A percentile compares a stretch with the other conserved stretches of the same genome.
phyloP scores from a whole-genome alignment of 495 filamentous ascomycete species.

The Aspergillus kassunensis region DNA sequence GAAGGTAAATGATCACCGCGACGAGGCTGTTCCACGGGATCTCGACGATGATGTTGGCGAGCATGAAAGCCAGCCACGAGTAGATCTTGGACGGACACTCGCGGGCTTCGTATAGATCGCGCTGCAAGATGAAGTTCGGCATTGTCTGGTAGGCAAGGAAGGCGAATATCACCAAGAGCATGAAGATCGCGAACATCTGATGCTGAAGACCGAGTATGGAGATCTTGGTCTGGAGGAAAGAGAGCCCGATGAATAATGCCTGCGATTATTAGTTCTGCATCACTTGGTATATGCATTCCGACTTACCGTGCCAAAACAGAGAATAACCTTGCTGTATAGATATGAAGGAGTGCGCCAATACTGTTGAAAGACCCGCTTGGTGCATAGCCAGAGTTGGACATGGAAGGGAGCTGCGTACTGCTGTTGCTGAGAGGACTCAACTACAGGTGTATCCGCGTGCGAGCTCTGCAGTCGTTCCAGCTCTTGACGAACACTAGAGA shows the following conservation, averaged over 20 bases:
- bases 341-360: conserved; percentile 52
- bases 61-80: conserved; percentile 68
- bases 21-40: conserved; percentile 57
- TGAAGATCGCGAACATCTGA: conserved; percentile 79
- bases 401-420: conserved; percentile 38
- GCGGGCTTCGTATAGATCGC: conserved; percentile 70
- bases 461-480: conserved; percentile 32
- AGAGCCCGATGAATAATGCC: conserved; percentile 77
- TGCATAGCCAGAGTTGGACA: conserved; percentile 31
- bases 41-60: conserved; percentile 32
- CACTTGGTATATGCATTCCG: conserved; percentile 60
- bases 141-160: conserved; percentile 65
- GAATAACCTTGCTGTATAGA: conserved; percentile 46
- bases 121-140: conserved; percentile 35
- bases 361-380: conserved; percentile 40
- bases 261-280: conserved; percentile 60
- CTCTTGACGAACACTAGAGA: conserved; percentile 46
- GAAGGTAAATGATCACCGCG: conserved; percentile 47
- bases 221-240: conserved; percentile 58
- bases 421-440: conserved; percentile 1
- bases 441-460: conserved; percentile 12
- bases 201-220: conserved; percentile 74
- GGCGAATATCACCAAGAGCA: conserved; percentile 68
- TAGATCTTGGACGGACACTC: conserved; percentile 77
- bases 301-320: conserved; percentile 27